Conservation (phyloP, 176 grass and related monocot species). For the Miscanthus lutarioriparius region DNA sequence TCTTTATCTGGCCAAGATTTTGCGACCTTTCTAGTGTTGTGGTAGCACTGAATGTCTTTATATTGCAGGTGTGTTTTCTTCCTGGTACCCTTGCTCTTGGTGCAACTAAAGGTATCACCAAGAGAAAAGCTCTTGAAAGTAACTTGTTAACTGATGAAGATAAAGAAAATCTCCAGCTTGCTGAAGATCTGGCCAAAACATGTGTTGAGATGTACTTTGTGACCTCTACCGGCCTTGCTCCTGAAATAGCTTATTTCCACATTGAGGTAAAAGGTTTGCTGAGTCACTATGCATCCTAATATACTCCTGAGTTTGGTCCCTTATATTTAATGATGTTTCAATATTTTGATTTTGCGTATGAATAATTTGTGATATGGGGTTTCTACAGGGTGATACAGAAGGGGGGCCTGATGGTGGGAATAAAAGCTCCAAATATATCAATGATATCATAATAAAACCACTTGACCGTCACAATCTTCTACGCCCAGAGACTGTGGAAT, state of each 20-base stretch:
- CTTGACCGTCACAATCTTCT: constrained; percentile 93
- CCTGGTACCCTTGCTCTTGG: constrained; percentile 92
- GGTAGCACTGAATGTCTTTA: constrained; percentile 28
- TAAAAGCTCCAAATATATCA: constrained; percentile 80
- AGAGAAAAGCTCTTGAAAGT: constrained; percentile 75
- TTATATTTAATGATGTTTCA: constrained; percentile 22
- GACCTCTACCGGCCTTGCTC: constrained; percentile 91
- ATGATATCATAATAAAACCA: constrained; percentile 81
- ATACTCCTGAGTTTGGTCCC: neutral
- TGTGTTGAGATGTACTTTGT: constrained; percentile 96
- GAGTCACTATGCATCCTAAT: neutral
- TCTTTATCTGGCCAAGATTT: constrained; percentile 10
- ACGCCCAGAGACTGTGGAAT: constrained; percentile 97
- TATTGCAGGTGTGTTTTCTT: constrained; percentile 92
- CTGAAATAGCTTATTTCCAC: constrained; percentile 97
- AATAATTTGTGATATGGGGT: neutral
- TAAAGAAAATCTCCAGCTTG: constrained; percentile 88
- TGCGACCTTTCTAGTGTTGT: neutral
- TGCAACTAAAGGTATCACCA: constrained; percentile 93
- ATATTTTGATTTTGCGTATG: neutral
- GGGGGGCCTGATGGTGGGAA: constrained; percentile 83
- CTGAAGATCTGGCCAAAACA: constrained; percentile 95
- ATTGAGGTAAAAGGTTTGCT: constrained; percentile 56
- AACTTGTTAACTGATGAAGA: constrained; percentile 75
- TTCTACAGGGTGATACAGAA: constrained; percentile 64